Conservation (phyloP, 2,329 filamentous ascomycete genomes). For the Coniochaeta prunicola region DNA sequence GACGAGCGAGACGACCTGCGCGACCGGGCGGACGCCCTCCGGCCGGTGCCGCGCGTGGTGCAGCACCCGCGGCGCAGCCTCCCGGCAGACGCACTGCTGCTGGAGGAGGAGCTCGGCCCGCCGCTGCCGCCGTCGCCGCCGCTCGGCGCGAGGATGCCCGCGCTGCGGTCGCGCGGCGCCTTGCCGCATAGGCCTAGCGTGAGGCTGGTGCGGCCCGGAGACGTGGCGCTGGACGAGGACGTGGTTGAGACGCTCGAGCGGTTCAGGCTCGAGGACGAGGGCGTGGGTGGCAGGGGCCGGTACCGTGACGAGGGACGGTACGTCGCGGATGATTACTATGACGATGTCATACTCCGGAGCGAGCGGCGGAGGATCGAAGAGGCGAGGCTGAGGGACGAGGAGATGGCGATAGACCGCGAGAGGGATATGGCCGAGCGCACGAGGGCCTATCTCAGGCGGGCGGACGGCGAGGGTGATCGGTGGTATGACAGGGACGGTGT, state of each 20-base stretch:
- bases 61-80: background rate
- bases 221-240: slow-evolving; percentile 3
- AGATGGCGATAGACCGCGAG: background rate
- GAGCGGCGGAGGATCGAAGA: background rate
- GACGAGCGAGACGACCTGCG: slow-evolving; percentile 3
- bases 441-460: background rate
- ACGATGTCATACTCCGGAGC: background rate
- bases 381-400: background rate
- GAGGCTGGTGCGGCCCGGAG: background rate
- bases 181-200: slow-evolving; percentile 2
- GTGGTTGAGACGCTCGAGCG: background rate
- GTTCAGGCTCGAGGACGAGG: background rate
- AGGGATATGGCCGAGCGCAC: background rate
- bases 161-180: background rate
- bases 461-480: background rate
- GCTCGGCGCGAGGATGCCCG: background rate
- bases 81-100: background rate
- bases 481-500: background rate
- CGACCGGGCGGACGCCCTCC: slow-evolving; percentile 3
- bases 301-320: background rate
- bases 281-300: background rate
- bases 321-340: background rate
- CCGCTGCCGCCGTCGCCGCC: background rate
- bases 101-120: background rate
- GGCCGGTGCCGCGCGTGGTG: background rate